A percentile compares a stretch with the other conserved stretches of the same genome.
Conservation (phyloP, 106 monocot genomes). For the Acorus gramineus region DNA sequence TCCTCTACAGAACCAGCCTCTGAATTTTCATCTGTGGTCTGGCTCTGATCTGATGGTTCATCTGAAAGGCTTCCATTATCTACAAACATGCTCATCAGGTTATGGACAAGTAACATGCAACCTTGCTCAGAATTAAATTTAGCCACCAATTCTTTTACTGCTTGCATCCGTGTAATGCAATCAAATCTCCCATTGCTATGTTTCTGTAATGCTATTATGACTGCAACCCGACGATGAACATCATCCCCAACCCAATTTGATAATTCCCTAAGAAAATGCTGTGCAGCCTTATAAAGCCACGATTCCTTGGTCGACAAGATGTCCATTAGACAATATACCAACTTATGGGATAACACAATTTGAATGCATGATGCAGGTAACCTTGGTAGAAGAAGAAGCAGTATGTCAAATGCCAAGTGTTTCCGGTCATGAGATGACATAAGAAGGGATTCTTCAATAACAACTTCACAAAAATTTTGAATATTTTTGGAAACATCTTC, state of each 20-base stretch:
- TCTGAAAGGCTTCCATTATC: slow-evolving; percentile 55
- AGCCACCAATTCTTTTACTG: slow-evolving; percentile 48
- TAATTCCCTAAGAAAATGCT: slow-evolving; percentile 75
- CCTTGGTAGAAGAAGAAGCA: slow-evolving; percentile 63
- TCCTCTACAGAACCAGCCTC: slow-evolving; percentile 48
- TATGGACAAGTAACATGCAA: slow-evolving; percentile 59
- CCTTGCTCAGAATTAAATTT: slow-evolving; percentile 39
- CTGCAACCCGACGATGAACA: slow-evolving; percentile 40
- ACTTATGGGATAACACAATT: slow-evolving; percentile 62
- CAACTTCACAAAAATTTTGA: slow-evolving; percentile 57
- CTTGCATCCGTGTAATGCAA: slow-evolving; percentile 60
- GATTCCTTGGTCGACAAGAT: slow-evolving; percentile 53
- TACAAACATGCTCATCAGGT: slow-evolving; percentile 71
- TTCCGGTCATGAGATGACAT: slow-evolving; percentile 94
- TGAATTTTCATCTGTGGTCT: slow-evolving; percentile 89
- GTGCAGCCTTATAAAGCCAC: slow-evolving; percentile 69
- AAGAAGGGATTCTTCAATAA: slow-evolving; percentile 77
- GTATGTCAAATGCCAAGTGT: slow-evolving; percentile 63
- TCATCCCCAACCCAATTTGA: slow-evolving; percentile 45
- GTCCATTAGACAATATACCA: slow-evolving; percentile 90
- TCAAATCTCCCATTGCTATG: slow-evolving; percentile 85
- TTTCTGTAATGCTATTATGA: slow-evolving; percentile 65
- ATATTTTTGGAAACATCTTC: slow-evolving; percentile 56
- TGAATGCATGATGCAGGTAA: slow-evolving; percentile 48
- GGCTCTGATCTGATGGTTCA: slow-evolving; percentile 92